Base-by-base conservation (phyloP, 2,329 filamentous ascomycete species). In the Calonectria crousiana region DNA sequence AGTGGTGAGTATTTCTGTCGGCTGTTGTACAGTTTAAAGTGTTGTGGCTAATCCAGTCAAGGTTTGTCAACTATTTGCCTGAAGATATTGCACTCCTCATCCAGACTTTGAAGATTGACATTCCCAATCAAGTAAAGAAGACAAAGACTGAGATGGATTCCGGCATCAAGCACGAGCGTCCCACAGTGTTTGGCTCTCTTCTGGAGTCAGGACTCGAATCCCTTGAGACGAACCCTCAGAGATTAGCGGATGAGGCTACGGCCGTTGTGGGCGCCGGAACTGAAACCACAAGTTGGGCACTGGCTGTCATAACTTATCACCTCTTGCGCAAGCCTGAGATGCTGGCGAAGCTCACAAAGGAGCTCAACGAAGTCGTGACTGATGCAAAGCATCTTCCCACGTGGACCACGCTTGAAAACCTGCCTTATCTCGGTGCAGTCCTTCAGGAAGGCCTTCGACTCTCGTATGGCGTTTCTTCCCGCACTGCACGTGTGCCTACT, bases 231-330 rank as follows among this genome's bases (percentile, higher is more conserved):
- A 52, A 58, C 20, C 66, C 51, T n/a, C 51, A n/a, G 2, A 38
- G 66, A 44, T n/a, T 68, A 4, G 51, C 66, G 20, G 51, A 68
- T 26, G 66, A 68, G 38, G 66, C 66, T 23, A 68, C 66, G 11
- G 66, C 51, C 11, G 52, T 68, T 18, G 66, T 68, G 51, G 66
- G 66, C 13, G 66, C 66, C 4, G 66, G 66, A 49, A 68, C 66
- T 14, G 66, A 68, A 26, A 68, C 66, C 0, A 68, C 66, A 2
- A 68, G 66, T 5, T 68, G 66, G 66, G 66, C 52, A 1, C 38
- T 68, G 6, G 51, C 66, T 3, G 34, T 68, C 52, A 68, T 68
- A 10, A 68, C 66, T 18, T 68, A 68, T 28, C 38, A 68, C 28
- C 28, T 68, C 4, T 20, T 68, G 36, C 38, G 13, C 6, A 68